phyloP scores from a whole-genome alignment of 129 eudicot species.

The Arctium minus region DNA sequence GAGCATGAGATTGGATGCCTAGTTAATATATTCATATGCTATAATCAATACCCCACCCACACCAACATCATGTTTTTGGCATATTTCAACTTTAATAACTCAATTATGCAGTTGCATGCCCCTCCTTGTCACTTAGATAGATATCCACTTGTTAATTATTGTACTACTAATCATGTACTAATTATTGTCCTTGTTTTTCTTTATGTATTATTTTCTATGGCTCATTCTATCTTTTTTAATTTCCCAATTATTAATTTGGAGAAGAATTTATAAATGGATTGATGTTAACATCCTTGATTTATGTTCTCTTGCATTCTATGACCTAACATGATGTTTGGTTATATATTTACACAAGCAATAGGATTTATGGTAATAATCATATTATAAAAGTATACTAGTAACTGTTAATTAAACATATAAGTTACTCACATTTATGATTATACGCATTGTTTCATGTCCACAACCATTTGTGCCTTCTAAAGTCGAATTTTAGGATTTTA shows the following conservation, averaged over 20 bases:
- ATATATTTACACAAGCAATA: no score
- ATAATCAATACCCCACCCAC: background rate
- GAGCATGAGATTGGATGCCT: background rate
- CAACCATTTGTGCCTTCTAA: no score
- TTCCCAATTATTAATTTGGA: background rate
- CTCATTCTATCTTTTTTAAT: background rate
- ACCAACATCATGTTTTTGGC: background rate
- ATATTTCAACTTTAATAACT: background rate
- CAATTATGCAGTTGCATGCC: background rate
- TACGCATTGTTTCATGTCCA: no score
- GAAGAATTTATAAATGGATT: background rate
- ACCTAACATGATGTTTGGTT: no score
- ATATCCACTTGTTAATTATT: background rate
- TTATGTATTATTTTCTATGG: background rate
- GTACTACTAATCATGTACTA: background rate
- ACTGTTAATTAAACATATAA: no score
- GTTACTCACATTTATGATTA: no score
- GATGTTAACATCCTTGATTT: background rate
- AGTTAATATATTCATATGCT: background rate
- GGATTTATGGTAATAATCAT: no score
- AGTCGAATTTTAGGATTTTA: no score
- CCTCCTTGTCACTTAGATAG: background rate
- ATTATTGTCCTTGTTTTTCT: background rate
- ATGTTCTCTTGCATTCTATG: no score
- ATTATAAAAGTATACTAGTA: no score